Conservation (phyloP, 1,139 yeast genomes). For the Nakaseomyces uthaithaninus region DNA sequence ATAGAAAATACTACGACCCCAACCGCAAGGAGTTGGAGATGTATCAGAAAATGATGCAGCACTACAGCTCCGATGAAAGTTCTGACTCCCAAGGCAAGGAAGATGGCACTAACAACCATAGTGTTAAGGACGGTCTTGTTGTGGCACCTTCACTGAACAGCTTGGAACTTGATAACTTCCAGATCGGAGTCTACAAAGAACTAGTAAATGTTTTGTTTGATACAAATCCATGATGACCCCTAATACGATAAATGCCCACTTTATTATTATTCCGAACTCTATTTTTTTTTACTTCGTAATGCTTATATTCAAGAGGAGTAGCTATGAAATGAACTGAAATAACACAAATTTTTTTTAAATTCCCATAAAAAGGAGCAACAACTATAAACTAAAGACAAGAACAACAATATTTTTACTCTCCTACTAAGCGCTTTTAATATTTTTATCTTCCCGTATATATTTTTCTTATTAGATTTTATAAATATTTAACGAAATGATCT, state of each 20-base stretch:
- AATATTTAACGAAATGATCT: conserved; percentile 3
- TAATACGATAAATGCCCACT: not conserved
- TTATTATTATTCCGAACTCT: not conserved
- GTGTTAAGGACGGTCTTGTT: conserved; percentile 16
- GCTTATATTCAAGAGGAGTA: not conserved
- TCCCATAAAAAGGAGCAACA: not conserved
- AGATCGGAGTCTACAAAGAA: conserved; percentile 34
- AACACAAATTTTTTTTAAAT: not conserved
- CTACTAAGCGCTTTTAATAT: not conserved
- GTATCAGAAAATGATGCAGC: conserved; percentile 29
- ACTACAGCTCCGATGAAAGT: conserved; percentile 22
- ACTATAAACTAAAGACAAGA: not conserved
- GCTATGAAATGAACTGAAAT: not conserved
- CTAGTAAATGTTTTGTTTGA: conserved; percentile 25
- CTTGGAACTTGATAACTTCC: conserved; percentile 29
- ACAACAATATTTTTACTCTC: not conserved
- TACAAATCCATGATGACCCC: conserved; percentile 1
- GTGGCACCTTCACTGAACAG: conserved; percentile 25
- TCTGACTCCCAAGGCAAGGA: conserved; percentile 16
- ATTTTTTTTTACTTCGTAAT: not conserved
- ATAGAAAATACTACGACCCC: conserved; percentile 26
- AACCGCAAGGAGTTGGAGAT: conserved; percentile 24
- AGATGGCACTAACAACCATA: conserved; percentile 4
- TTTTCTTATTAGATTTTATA: not conserved
- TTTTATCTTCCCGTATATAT: not conserved